A percentile compares a stretch with the other conserved stretches of the same genome.
Evolutionary conservation across 768 basidiomycete genomes (phyloP).

Genomic region (Phaffia australis): DNA sequence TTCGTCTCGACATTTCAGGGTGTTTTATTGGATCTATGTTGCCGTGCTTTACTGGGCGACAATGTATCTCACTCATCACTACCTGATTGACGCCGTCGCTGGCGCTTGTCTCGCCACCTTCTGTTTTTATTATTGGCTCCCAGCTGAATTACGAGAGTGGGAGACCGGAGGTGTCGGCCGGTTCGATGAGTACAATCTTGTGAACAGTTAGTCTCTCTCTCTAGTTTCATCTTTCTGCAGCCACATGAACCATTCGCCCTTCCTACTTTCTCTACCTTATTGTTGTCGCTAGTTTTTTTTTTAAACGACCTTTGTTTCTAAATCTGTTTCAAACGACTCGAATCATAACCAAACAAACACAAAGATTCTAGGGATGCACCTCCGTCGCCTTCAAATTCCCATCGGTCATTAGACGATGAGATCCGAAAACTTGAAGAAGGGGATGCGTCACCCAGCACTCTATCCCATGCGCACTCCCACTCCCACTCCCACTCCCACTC

Average conservation of each 20-base stretch:
- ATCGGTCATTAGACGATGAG: slow-evolving; percentile 31
- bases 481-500: slow-evolving; percentile 3
- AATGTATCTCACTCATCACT: slow-evolving; percentile 47
- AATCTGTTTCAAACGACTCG: slow-evolving; percentile 8
- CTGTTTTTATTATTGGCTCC: slow-evolving; percentile 79
- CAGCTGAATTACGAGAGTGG: slow-evolving; percentile 50
- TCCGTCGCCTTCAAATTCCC: not conserved
- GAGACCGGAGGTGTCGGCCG: slow-evolving; percentile 18
- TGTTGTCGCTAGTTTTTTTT: slow-evolving; percentile 1
- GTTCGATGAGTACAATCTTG: slow-evolving; percentile 27
- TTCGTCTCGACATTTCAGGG: not conserved
- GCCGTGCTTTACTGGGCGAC: slow-evolving; percentile 74
- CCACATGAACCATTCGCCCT: not conserved
- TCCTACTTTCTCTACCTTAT: not conserved
- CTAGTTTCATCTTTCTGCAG: not conserved
- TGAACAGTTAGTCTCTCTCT: slow-evolving; percentile 15
- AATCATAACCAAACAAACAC: slow-evolving; percentile 33
- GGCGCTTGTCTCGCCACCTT: slow-evolving; percentile 81
- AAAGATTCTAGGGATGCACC: slow-evolving; percentile 31
- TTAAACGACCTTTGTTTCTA: not conserved
- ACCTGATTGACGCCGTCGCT: slow-evolving; percentile 92
- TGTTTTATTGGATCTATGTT: slow-evolving; percentile 69
- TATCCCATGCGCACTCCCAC: not conserved
- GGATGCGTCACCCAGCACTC: slow-evolving; percentile 1
- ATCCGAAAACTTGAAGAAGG: slow-evolving; percentile 36